Percentiles rank a stretch among this genome's conserved stretches.
Conservation (phyloP, 495 filamentous ascomycete species). For the Stereocaulon alpinum region DNA sequence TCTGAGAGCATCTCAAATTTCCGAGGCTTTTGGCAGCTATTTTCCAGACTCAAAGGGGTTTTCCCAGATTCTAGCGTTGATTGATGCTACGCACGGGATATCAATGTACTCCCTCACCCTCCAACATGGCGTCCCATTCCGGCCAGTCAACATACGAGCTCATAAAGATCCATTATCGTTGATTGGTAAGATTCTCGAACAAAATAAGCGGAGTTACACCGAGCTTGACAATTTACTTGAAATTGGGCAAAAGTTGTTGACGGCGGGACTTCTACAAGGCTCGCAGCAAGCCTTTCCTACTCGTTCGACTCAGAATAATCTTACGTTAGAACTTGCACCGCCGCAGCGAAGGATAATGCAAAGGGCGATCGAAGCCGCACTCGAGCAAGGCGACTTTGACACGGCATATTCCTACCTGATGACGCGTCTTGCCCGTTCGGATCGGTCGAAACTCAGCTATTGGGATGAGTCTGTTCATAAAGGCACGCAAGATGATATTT, state of each 20-base stretch:
- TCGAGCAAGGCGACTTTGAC: slow-evolving; percentile 84
- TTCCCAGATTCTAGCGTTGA: slow-evolving; percentile 52
- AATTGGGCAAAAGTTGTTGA: slow-evolving; percentile 66
- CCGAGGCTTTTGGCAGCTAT: slow-evolving; percentile 58
- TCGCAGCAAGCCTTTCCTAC: slow-evolving; percentile 18
- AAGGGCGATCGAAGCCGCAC: slow-evolving; percentile 81
- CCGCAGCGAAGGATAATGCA: slow-evolving; percentile 63
- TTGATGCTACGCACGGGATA: slow-evolving; percentile 77
- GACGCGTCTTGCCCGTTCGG: slow-evolving; percentile 43
- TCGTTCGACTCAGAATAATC: slow-evolving; percentile 4
- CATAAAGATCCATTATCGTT: slow-evolving; percentile 77
- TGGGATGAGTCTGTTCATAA: slow-evolving; percentile 13
- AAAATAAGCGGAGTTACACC: slow-evolving; percentile 78
- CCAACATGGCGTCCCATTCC: slow-evolving; percentile 85
- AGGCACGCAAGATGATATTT: slow-evolving; percentile 55
- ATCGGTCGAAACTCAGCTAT: slow-evolving; percentile 16
- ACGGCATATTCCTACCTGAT: slow-evolving; percentile 94
- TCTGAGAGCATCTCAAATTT: slow-evolving; percentile 74
- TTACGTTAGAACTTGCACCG: slow-evolving; percentile 10
- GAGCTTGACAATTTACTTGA: slow-evolving; percentile 73
- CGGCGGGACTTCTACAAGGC: slow-evolving; percentile 48
- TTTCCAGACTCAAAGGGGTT: slow-evolving; percentile 46
- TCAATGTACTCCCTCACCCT: slow-evolving; percentile 82
- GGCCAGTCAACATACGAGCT: slow-evolving; percentile 79
- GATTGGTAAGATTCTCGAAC: slow-evolving; percentile 74